A percentile compares a stretch with the other conserved stretches of the same genome.
Conservation (phyloP, 345 rosid species). For the Citrus unshiu region DNA sequence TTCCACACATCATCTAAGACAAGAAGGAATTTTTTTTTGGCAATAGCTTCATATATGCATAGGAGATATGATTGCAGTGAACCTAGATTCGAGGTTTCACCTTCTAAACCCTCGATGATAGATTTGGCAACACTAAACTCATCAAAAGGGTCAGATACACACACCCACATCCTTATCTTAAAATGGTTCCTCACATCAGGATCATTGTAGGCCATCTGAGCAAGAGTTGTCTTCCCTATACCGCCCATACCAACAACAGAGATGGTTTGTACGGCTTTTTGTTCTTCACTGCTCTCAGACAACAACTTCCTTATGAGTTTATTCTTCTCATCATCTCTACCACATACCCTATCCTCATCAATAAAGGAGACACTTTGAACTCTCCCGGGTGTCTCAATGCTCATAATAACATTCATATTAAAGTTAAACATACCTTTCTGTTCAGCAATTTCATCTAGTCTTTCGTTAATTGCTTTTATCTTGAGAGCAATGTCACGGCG, state of each 20-base stretch:
- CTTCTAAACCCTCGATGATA: no score
- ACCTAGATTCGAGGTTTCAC: not conserved
- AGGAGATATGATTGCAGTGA: not conserved
- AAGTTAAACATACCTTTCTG: not conserved
- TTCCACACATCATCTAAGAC: not conserved
- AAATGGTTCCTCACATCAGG: no score
- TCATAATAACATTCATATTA: not conserved
- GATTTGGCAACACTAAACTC: no score
- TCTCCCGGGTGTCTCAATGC: not conserved
- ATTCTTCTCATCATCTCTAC: not conserved
- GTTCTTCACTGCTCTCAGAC: not conserved
- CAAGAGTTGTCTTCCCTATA: not conserved
- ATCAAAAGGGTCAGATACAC: no score
- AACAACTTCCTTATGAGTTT: no score
- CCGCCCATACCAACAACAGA: slow-evolving; percentile 1
- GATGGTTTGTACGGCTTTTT: not conserved
- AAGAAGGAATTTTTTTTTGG: no score
- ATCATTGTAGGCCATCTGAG: not conserved
- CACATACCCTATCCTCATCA: not conserved
- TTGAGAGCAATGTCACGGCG: not conserved
- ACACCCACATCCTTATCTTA: no score
- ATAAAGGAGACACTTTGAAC: not conserved
- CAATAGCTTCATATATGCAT: not conserved
- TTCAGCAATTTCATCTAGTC: no score
- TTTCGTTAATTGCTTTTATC: not conserved